Percentiles rank a stretch among this genome's conserved stretches.
These are phyloP conservation scores for Podospora australis DNA, from an alignment of 495 filamentous ascomycete species.

Conservation along the genomic window DNA sequence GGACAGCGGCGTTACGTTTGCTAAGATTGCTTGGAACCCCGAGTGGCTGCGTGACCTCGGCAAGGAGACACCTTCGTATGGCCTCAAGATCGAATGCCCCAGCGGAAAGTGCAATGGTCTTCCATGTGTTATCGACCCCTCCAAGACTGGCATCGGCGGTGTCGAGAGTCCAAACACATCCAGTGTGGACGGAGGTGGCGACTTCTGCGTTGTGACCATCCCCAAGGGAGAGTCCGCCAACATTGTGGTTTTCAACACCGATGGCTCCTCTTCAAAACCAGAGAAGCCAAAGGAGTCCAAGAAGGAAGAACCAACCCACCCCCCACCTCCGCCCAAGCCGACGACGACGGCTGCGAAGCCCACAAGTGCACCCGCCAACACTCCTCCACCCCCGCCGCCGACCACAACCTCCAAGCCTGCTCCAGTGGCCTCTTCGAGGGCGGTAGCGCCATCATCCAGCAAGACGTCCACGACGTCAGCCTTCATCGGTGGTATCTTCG, in stretches of 20 bases:
- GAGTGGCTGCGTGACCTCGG: slow-evolving; percentile 58
- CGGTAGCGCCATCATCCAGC: slow-evolving; percentile 10
- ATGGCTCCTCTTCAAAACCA: slow-evolving; percentile 24
- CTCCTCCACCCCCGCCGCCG: too few relatives aligned
- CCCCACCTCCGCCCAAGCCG: background rate
- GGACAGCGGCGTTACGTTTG: slow-evolving; percentile 56
- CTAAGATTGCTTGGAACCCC: slow-evolving; percentile 78
- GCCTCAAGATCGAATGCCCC: slow-evolving; percentile 63
- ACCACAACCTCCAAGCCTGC: background rate
- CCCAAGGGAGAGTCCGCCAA: slow-evolving; percentile 60
- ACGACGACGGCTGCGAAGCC: background rate
- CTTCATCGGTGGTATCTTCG: slow-evolving; percentile 26
- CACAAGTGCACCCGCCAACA: background rate
- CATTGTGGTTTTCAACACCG: slow-evolving; percentile 54
- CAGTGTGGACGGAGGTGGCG: slow-evolving; percentile 61
- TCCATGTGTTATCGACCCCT: slow-evolving; percentile 68
- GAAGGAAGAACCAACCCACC: background rate
- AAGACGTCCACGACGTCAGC: slow-evolving; percentile 9
- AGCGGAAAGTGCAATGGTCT: slow-evolving; percentile 64
- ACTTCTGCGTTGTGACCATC: slow-evolving; percentile 74
- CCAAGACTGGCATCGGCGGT: slow-evolving; percentile 40
- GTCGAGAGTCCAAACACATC: slow-evolving; percentile 55
- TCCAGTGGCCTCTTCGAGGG: slow-evolving; percentile 6
- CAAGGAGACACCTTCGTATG: slow-evolving; percentile 55
- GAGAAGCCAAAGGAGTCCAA: background rate